phyloP scores from a whole-genome alignment of 257 asterid genomes.

The Cruciata laevipes region DNA sequence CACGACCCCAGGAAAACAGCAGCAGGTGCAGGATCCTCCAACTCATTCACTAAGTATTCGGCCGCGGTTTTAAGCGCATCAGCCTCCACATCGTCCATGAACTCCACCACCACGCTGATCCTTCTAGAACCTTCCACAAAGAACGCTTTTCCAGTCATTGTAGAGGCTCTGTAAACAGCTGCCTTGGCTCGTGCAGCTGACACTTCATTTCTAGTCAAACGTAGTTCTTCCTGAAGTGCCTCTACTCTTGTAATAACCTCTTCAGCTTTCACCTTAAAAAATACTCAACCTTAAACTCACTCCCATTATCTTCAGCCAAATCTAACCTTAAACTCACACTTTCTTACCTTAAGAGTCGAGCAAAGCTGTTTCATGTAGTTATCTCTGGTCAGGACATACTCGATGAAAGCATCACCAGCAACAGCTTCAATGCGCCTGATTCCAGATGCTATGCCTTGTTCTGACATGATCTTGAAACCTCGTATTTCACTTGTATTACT shows the following conservation, averaged over 20 bases:
- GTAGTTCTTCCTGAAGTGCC: slow-evolving; percentile 68
- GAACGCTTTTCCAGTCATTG: slow-evolving; percentile 41
- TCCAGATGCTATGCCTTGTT: slow-evolving; percentile 87
- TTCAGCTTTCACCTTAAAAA: slow-evolving; percentile 75
- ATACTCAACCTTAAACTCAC: neutral
- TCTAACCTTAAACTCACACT: no score
- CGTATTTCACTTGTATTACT: slow-evolving; percentile 70
- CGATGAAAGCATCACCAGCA: slow-evolving; percentile 91
- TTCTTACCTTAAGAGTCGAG: slow-evolving; percentile 80
- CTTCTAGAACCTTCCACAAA: slow-evolving; percentile 50
- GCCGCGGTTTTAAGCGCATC: slow-evolving; percentile 85
- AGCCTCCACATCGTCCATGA: slow-evolving; percentile 74
- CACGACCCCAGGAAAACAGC: slow-evolving; percentile 84
- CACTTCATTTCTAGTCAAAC: slow-evolving; percentile 60
- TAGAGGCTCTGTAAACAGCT: slow-evolving; percentile 73
- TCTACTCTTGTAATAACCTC: slow-evolving; percentile 69
- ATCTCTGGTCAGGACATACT: slow-evolving; percentile 74
- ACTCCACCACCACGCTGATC: slow-evolving; percentile 66
- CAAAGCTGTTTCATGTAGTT: slow-evolving; percentile 89
- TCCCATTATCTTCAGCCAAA: neutral
- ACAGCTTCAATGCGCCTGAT: slow-evolving; percentile 90
- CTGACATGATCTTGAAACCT: slow-evolving; percentile 80
- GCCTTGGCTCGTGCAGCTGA: slow-evolving; percentile 75
- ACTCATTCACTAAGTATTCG: slow-evolving; percentile 47
- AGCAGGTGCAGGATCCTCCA: slow-evolving; percentile 80